phyloP scores from a whole-genome alignment of 2,329 filamentous ascomycete genomes.

The Arthroderma sp. region DNA sequence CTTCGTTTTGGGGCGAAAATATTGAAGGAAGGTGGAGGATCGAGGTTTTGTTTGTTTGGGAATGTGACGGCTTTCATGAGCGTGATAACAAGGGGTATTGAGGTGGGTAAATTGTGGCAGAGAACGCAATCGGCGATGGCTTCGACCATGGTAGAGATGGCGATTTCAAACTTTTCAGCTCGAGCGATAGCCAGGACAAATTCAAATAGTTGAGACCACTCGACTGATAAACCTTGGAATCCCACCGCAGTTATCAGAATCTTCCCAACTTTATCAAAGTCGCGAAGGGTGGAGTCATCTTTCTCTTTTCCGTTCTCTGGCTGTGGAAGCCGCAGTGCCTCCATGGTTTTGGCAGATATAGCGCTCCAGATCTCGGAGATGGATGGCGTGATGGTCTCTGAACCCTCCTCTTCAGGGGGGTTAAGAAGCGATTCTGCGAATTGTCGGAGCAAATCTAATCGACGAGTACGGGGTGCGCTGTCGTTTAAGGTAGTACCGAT shows the following conservation, averaged over 20 bases:
- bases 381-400: constrained; percentile 1
- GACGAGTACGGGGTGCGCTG: constrained; percentile 22
- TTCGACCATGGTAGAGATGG: constrained; percentile 56
- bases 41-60: background rate
- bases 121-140: constrained; percentile 49
- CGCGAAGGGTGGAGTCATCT: constrained; percentile 44
- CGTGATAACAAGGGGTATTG: background rate
- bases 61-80: constrained; percentile 4
- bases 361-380: constrained; percentile 23
- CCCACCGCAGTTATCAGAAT: constrained; percentile 49
- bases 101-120: constrained; percentile 9
- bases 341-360: constrained; percentile 20
- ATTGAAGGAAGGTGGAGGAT: background rate
- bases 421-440: constrained; percentile 20
- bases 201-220: constrained; percentile 43
- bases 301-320: constrained; percentile 22
- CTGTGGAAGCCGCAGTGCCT: constrained; percentile 23
- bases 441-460: constrained; percentile 26
- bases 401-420: constrained; percentile 4
- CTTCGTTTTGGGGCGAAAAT: background rate
- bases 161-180: constrained; percentile 53
- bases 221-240: constrained; percentile 17
- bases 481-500: constrained; percentile 24
- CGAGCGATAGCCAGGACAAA: constrained; percentile 44
- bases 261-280: constrained; percentile 56